A percentile compares a stretch with the other conserved stretches of the same genome.
Conservation (phyloP, 1,284 basidiomycete species). For the Pseudozyma thailandica region DNA sequence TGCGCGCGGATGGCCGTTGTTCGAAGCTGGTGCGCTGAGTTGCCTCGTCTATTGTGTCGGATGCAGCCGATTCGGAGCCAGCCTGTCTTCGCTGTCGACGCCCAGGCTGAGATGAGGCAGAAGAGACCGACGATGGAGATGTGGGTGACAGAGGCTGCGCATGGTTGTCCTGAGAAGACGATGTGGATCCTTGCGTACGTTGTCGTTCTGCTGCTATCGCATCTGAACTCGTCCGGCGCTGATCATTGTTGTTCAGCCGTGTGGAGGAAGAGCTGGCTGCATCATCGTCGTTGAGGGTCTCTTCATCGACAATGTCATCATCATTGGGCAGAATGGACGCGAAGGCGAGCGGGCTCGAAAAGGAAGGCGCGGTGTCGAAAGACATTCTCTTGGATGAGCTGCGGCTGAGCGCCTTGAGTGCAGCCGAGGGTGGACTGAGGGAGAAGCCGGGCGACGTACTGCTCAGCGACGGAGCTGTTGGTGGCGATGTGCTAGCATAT, state of each 20-base stretch:
- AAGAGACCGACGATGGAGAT: conserved; percentile 35
- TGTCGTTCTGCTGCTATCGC: conserved; percentile 12
- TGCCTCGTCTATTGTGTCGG: conserved; percentile 22
- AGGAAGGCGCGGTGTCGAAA: conserved; percentile 60
- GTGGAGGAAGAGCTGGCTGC: conserved; percentile 2
- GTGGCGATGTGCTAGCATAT: conserved; percentile 33
- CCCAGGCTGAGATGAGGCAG: conserved; percentile 18
- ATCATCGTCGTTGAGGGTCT: conserved; percentile 19
- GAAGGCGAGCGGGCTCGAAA: conserved; percentile 65
- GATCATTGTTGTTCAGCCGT: conserved; percentile 1
- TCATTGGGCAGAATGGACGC: conserved; percentile 60
- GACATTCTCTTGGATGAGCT: conserved; percentile 52
- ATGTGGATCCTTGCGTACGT: conserved; percentile 20
- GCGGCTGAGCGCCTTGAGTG: conserved; percentile 34
- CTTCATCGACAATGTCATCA: conserved; percentile 36
- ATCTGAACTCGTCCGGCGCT: conserved; percentile 6
- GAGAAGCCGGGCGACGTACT: conserved; percentile 27
- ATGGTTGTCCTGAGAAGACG: conserved; percentile 27
- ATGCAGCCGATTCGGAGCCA: conserved; percentile 28
- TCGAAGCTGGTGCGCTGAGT: conserved; percentile 15
- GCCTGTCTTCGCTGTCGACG: conserved; percentile 26
- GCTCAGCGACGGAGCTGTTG: conserved; percentile 19
- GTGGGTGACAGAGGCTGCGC: conserved; percentile 29
- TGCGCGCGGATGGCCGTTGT: conserved; percentile 15
- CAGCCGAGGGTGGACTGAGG: conserved; percentile 35